These are phyloP conservation scores for Malassezia arunalokei DNA, from an alignment of 1,284 basidiomycete genomes.

Conservation along the genomic window DNA sequence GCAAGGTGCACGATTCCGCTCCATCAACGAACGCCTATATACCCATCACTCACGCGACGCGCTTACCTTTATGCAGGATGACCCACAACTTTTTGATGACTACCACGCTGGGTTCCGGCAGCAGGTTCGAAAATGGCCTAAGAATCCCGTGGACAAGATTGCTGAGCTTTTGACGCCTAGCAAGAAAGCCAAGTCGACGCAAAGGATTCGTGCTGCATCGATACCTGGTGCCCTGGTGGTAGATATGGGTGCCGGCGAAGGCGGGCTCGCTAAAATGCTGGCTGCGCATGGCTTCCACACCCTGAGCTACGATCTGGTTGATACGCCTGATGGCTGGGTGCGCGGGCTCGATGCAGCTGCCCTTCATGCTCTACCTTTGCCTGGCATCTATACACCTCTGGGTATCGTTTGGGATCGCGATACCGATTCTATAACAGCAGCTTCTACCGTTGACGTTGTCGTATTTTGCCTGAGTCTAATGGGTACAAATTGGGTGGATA, in stretches of 20 bases:
- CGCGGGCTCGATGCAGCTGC: slow-evolving; percentile 29
- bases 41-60: slow-evolving; percentile 31
- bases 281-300: slow-evolving; percentile 47
- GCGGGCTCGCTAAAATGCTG: slow-evolving; percentile 58
- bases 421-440: neutral
- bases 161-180: slow-evolving; percentile 16
- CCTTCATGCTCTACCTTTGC: slow-evolving; percentile 22
- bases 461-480: slow-evolving; percentile 91
- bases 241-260: slow-evolving; percentile 92
- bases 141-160: slow-evolving; percentile 40
- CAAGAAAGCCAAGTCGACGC: neutral
- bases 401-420: slow-evolving; percentile 1
- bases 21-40: slow-evolving; percentile 46
- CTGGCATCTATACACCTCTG: slow-evolving; percentile 16
- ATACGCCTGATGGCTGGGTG: slow-evolving; percentile 55
- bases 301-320: slow-evolving; percentile 66
- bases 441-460: slow-evolving; percentile 68
- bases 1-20: slow-evolving; percentile 42
- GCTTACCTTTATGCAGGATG: slow-evolving; percentile 26
- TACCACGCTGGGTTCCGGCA: slow-evolving; percentile 45
- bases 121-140: slow-evolving; percentile 42
- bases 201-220: neutral
- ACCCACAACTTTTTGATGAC: slow-evolving; percentile 30
- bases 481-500: slow-evolving; percentile 89
- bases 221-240: slow-evolving; percentile 59